Evolutionary conservation across 176 grass and related monocot species (phyloP), one percentile per base, ranked within the genome.

Genomic region (Hsuehochloa calcarea): DNA sequence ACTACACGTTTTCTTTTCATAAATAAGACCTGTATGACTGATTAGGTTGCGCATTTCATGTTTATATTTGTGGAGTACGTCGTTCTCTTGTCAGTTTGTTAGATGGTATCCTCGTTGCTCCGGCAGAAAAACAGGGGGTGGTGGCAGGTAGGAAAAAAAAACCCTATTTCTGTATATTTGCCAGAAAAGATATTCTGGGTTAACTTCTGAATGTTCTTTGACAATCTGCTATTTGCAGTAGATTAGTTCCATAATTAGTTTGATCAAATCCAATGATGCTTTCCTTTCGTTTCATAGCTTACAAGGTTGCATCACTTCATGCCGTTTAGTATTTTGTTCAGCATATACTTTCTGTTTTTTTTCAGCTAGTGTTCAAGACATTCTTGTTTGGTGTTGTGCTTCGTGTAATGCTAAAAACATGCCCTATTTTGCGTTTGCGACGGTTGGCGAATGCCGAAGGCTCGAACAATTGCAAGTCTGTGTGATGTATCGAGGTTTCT

Each of bases 11-110:
- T 82, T 45, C 6, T 79, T 43, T 74, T 61, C 74, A 59, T 80
- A 87, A 84, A 63, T 74, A 62, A 52, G 56, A 70, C 31, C 17
- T 74, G 75, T 87, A 72, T 79, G 74, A 70, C 68, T 84, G 85
- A 38, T 64, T 39, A 49, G 63, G 65, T 40, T 83, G 37, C 35
- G 84, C 16, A 74, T 79, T 66, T 13, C 39, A 25, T 52, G 70
- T 85, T 81, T 70, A 70, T 86, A 68, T 67, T 37, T 86, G 54
- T 27, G 34, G 65, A 70, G 10, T 85, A 34, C 5, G 38, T 81
- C 46, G 3, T 38, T 26, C 39, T 77, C 14, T 11, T 41, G 63
- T 29, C 19, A 74, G n/a, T 16, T 64, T 79, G 46, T 46, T 75
- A 31, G 31, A 38, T 16, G 5, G 6, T 62, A 67, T 26, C 38